These are phyloP conservation scores for Dalbergia oliveri DNA, from an alignment of 306 rosid genomes.

Conservation along the genomic window DNA sequence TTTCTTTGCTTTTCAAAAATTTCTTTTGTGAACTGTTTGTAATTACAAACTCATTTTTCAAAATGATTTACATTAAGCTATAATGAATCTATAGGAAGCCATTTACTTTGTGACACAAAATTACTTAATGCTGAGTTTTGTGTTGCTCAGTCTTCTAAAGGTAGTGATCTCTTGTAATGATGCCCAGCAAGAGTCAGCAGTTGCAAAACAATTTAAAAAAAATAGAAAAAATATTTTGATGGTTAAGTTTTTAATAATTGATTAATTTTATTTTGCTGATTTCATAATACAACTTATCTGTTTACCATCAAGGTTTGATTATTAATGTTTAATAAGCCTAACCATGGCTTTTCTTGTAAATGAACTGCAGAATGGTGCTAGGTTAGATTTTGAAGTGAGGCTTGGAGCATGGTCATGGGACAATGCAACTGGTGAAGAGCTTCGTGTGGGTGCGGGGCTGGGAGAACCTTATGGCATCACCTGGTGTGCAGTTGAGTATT, in stretches of 20 bases:
- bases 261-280: conserved; percentile 7
- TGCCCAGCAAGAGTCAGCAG: neutral
- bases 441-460: conserved; percentile 95
- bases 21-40: conserved; percentile 10
- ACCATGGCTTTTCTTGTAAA: conserved; percentile 38
- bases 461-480: conserved; percentile 85
- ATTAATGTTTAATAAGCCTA: conserved; percentile 41
- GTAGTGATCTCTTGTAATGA: neutral
- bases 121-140: neutral
- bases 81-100: conserved; percentile 17
- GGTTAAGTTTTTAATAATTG: conserved; percentile 24
- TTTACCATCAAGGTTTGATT: conserved; percentile 9
- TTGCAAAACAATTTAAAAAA: neutral
- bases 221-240: neutral
- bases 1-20: conserved; percentile 22
- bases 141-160: conserved; percentile 19
- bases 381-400: conserved; percentile 60
- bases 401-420: conserved; percentile 99
- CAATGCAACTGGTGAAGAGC: conserved; percentile 80
- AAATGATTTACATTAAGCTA: conserved; percentile 15
- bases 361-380: conserved; percentile 70
- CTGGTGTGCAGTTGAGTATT: conserved; percentile 98
- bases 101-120: conserved; percentile 1
- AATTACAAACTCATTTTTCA: neutral
- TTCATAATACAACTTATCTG: conserved; percentile 14